A percentile compares a stretch with the other conserved stretches of the same genome.
These are phyloP conservation scores for Ustilago cynodontis DNA, from an alignment of 1,284 basidiomycete species.

Conservation along the genomic window DNA sequence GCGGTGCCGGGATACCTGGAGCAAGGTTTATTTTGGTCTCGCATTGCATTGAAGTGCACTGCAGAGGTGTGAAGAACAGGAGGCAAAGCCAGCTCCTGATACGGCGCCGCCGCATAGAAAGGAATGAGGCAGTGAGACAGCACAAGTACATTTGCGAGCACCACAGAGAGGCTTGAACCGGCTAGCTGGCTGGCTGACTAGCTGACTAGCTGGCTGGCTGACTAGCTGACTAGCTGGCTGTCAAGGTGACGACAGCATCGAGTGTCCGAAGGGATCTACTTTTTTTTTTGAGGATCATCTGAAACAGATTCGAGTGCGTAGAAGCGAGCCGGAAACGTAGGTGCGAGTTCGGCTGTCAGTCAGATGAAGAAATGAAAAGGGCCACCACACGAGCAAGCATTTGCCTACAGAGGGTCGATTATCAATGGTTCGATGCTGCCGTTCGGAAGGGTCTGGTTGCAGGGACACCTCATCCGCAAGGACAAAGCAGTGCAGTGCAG, in stretches of 20 bases:
- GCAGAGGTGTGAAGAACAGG: no score
- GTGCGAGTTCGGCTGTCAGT: conserved; percentile 2
- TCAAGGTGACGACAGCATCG: conserved; percentile 12
- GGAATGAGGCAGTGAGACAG: conserved; percentile 2
- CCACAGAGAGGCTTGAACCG: no score
- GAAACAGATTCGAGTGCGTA: conserved; percentile 6
- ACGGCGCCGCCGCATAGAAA: background rate
- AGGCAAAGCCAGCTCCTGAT: background rate
- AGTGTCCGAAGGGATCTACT: conserved; percentile 1
- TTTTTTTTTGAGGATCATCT: conserved; percentile 4
- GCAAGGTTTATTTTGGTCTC: background rate
- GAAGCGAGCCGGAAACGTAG: conserved; percentile 2
- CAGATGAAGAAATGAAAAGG: background rate
- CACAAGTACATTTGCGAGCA: no score
- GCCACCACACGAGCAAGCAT: no score
- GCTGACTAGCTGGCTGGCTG: background rate
- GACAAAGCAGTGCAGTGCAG: background rate
- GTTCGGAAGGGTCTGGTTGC: background rate
- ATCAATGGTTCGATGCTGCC: no score
- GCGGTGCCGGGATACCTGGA: background rate
- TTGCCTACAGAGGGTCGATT: no score
- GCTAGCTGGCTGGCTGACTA: no score
- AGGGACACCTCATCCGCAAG: background rate
- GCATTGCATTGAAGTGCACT: background rate
- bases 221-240: background rate